These are phyloP conservation scores for Rauvolfia tetraphylla DNA, from an alignment of 257 asterid genomes.

Conservation along the genomic window DNA sequence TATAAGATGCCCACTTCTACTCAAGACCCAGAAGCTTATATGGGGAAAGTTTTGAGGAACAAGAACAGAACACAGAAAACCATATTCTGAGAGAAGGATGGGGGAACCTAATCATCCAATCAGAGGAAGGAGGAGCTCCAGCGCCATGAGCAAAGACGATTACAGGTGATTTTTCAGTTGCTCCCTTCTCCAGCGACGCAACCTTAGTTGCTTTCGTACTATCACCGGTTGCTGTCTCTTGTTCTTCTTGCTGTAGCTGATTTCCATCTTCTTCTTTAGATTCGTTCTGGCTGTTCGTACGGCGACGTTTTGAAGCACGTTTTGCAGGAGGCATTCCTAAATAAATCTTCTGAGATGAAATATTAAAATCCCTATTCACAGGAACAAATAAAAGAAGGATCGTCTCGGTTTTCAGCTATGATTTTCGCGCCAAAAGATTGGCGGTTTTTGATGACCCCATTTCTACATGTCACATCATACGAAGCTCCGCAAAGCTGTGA, in stretches of 20 bases:
- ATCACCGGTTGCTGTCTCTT: constrained; percentile 6
- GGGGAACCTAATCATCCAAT: constrained; percentile 78
- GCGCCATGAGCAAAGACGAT: constrained; percentile 87
- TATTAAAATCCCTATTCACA: not conserved
- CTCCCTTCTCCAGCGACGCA: constrained; percentile 12
- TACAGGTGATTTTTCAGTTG: constrained; percentile 39
- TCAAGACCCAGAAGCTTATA: not conserved
- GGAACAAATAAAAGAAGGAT: not conserved
- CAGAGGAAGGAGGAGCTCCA: constrained; percentile 90
- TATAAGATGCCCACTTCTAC: not conserved
- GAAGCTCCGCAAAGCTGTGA: no score
- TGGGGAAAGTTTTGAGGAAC: not conserved
- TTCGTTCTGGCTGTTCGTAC: constrained; percentile 27
- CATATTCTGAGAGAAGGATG: not conserved
- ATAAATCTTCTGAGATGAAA: not conserved
- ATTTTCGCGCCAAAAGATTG: constrained; percentile 17
- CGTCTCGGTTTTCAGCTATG: not conserved
- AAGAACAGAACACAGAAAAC: constrained; percentile 3
- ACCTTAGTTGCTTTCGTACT: constrained; percentile 2
- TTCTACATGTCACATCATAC: no score
- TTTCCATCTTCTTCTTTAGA: constrained; percentile 22
- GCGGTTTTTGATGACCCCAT: no score
- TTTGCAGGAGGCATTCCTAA: constrained; percentile 18
- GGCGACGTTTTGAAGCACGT: constrained; percentile 57
- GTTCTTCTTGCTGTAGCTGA: constrained; percentile 13